Conservation (phyloP, 2,329 filamentous ascomycete species). For the Scytalidium sp. region DNA sequence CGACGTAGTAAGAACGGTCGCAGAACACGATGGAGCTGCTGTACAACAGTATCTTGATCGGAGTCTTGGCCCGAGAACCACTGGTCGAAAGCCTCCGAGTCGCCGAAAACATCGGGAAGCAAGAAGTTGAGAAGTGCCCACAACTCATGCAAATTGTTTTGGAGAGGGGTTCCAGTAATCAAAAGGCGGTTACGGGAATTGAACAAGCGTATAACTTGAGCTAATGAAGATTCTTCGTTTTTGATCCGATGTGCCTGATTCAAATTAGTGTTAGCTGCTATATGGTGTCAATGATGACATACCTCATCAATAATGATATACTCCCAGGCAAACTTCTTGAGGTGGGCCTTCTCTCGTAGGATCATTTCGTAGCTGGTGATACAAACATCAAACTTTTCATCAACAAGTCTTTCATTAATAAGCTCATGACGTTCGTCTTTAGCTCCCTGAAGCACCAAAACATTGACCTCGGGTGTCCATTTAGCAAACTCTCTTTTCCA, state of each 20-base stretch:
- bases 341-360: constrained; percentile 84
- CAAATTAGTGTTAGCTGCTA: constrained; percentile 10
- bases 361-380: constrained; percentile 99
- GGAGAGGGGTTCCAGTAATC: constrained; percentile 93
- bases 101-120: constrained; percentile 96
- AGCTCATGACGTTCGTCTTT: constrained; percentile 89
- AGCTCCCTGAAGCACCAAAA: constrained; percentile 87
- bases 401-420: constrained; percentile 87
- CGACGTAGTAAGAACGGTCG: constrained; percentile 91
- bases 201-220: constrained; percentile 94
- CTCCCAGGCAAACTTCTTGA: constrained; percentile 99
- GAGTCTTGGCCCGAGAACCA: constrained; percentile 92
- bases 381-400: constrained; percentile 96
- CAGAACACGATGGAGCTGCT: constrained; percentile 90
- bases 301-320: constrained; percentile 98
- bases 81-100: constrained; percentile 93
- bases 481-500: constrained; percentile 92
- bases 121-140: constrained; percentile 98
- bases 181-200: constrained; percentile 91
- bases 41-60: constrained; percentile 93
- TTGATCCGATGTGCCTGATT: constrained; percentile 87
- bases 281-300: constrained; percentile 5
- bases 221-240: constrained; percentile 96
- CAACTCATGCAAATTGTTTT: constrained; percentile 97
- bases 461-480: constrained; percentile 96